These are phyloP conservation scores for Talaromyces nanjingensis DNA, from an alignment of 495 filamentous ascomycete species.

Conservation along the genomic window DNA sequence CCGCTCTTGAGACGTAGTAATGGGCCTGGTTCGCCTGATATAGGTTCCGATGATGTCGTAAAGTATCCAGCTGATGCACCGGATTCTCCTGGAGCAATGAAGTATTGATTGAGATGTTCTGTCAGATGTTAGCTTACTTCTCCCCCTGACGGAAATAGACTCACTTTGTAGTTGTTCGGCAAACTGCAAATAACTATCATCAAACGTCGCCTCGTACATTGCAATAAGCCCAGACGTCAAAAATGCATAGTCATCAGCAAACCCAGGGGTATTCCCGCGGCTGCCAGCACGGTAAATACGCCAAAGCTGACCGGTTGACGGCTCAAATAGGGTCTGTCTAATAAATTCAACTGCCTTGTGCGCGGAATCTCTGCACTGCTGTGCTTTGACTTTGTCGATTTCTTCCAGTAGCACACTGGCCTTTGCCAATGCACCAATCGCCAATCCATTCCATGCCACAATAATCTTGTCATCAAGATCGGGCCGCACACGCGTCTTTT, in stretches of 20 bases:
- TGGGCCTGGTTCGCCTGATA: slow-evolving; percentile 64
- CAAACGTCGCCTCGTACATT: slow-evolving; percentile 81
- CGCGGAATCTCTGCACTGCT: slow-evolving; percentile 57
- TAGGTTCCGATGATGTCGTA: slow-evolving; percentile 58
- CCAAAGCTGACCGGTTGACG: slow-evolving; percentile 52
- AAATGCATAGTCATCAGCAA: slow-evolving; percentile 95
- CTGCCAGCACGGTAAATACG: slow-evolving; percentile 69
- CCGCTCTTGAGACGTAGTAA: slow-evolving; percentile 88
- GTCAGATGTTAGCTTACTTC: slow-evolving; percentile 2
- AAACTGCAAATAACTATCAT: slow-evolving; percentile 72
- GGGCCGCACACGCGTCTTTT: slow-evolving; percentile 71
- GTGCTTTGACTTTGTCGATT: slow-evolving; percentile 50
- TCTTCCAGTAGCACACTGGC: slow-evolving; percentile 58
- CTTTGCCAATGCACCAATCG: slow-evolving; percentile 74
- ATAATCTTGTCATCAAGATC: slow-evolving; percentile 88
- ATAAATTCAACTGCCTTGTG: slow-evolving; percentile 69
- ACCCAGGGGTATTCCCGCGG: slow-evolving; percentile 62
- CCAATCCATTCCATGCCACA: slow-evolving; percentile 80
- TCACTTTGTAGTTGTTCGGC: slow-evolving; percentile 77
- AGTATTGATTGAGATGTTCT: slow-evolving; percentile 62
- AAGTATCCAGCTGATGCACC: slow-evolving; percentile 67
- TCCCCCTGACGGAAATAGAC: slow-evolving; percentile 6
- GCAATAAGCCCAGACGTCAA: slow-evolving; percentile 77
- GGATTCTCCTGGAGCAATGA: slow-evolving; percentile 48
- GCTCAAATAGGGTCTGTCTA: slow-evolving; percentile 67